Conservation (phyloP, 805 yeast genomes). For the Sugiyamaella americana region DNA sequence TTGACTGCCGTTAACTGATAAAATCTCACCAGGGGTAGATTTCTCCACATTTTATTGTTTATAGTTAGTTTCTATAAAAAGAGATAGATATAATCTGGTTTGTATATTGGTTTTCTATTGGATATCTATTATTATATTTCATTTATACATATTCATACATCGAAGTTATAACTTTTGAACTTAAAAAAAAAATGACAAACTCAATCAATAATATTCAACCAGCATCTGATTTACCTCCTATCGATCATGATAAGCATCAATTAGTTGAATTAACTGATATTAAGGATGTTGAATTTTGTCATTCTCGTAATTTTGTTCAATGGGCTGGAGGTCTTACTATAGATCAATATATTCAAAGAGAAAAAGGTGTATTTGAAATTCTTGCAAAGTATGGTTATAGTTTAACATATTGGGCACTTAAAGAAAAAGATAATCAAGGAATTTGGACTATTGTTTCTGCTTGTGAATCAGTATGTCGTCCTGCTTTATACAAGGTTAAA, state of each 20-base stretch:
- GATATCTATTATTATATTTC: too few species aligned
- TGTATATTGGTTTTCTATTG: neutral
- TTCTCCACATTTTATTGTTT: neutral
- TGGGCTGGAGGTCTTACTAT: constrained; percentile 27
- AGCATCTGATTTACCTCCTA: neutral
- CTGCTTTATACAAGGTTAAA: constrained; percentile 23
- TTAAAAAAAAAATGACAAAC: neutral
- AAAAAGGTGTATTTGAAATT: constrained; percentile 18
- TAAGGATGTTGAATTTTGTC: constrained; percentile 17
- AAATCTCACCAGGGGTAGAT: neutral
- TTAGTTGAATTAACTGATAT: constrained; percentile 13
- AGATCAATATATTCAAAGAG: constrained; percentile 25
- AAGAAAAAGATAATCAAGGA: constrained; percentile 26
- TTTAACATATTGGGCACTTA: constrained; percentile 27
- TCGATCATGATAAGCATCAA: neutral
- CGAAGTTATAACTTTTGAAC: too few species aligned
- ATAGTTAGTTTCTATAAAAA: too few species aligned
- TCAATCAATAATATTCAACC: neutral
- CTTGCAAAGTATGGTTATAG: constrained; percentile 16
- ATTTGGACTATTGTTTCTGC: constrained; percentile 36
- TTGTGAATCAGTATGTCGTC: constrained; percentile 41
- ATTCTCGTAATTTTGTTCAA: constrained; percentile 18
- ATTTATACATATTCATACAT: too few species aligned
- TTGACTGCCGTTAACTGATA: neutral
- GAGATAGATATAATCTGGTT: too few species aligned